Percentiles rank a stretch among this genome's conserved stretches.
Conservation (phyloP, 2,329 filamentous ascomycete species). For the Cordyceps farinosa region DNA sequence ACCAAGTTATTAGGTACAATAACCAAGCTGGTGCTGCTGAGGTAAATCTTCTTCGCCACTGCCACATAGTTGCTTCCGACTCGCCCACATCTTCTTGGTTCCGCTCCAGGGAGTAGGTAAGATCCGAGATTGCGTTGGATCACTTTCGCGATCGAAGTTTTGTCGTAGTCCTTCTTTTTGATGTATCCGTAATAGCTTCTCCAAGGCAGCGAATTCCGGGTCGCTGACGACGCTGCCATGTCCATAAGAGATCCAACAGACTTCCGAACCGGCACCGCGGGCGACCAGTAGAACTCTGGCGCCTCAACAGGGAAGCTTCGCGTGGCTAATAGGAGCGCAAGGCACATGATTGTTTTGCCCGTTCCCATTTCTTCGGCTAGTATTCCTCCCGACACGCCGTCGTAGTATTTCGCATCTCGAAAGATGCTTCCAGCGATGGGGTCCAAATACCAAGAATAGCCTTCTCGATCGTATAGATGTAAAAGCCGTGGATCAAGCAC, state of each 20-base stretch:
- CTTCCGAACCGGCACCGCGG: conserved; percentile 36
- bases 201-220: conserved; percentile 68
- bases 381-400: conserved; percentile 71
- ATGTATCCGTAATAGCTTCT: conserved; percentile 57
- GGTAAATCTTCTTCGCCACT: conserved; percentile 49
- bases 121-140: conserved; percentile 56
- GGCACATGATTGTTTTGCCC: conserved; percentile 85
- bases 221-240: conserved; percentile 71
- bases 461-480: conserved; percentile 55
- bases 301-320: conserved; percentile 63
- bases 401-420: conserved; percentile 67
- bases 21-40: conserved; percentile 69
- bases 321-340: conserved; percentile 74
- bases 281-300: conserved; percentile 55
- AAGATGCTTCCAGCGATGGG: conserved; percentile 59
- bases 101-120: conserved; percentile 53
- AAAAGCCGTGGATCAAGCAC: conserved; percentile 72
- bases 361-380: conserved; percentile 76
- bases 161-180: conserved; percentile 44
- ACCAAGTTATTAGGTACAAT: conserved; percentile 81
- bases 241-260: conserved; percentile 63
- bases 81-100: conserved; percentile 28
- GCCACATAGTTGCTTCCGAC: conserved; percentile 16
- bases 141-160: conserved; percentile 50
- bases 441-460: conserved; percentile 66